These are phyloP conservation scores for Carex kokanica DNA, from an alignment of 176 grass and related monocot species.

Conservation along the genomic window DNA sequence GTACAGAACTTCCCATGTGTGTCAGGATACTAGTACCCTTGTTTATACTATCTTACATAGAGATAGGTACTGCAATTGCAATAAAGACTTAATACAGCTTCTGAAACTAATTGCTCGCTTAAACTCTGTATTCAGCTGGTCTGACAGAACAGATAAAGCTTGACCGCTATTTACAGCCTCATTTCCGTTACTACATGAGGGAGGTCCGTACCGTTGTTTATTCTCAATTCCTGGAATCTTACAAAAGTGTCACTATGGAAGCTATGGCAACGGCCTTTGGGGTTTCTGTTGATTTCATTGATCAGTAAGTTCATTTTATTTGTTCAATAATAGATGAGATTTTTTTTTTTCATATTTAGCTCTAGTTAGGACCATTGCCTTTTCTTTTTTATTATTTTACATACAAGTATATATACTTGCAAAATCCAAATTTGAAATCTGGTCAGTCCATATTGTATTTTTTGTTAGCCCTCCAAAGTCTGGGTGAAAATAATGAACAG, in stretches of 20 bases:
- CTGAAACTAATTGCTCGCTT: conserved; percentile 29
- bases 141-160: conserved; percentile 90
- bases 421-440: not conserved
- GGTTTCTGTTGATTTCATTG: conserved; percentile 90
- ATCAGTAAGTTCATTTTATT: conserved; percentile 57
- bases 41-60: not conserved
- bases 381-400: not conserved
- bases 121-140: conserved; percentile 69
- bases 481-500: not conserved
- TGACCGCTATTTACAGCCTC: conserved; percentile 83
- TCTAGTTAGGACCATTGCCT: not conserved
- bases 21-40: not conserved
- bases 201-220: conserved; percentile 89
- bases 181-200: conserved; percentile 93
- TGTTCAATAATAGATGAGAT: not conserved
- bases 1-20: not conserved
- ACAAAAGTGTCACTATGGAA: conserved; percentile 99
- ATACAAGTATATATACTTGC: not conserved
- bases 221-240: conserved; percentile 92
- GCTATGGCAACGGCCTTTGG: conserved; percentile 91
- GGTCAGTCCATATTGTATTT: not conserved
- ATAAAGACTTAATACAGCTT: conserved; percentile 9
- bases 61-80: not conserved
- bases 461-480: not conserved
- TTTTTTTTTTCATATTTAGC: not conserved